Percentiles rank a stretch among this genome's conserved stretches.
Evolutionary conservation across 116 monocot species (phyloP).

Genomic region (Phalaenopsis hybrid): DNA sequence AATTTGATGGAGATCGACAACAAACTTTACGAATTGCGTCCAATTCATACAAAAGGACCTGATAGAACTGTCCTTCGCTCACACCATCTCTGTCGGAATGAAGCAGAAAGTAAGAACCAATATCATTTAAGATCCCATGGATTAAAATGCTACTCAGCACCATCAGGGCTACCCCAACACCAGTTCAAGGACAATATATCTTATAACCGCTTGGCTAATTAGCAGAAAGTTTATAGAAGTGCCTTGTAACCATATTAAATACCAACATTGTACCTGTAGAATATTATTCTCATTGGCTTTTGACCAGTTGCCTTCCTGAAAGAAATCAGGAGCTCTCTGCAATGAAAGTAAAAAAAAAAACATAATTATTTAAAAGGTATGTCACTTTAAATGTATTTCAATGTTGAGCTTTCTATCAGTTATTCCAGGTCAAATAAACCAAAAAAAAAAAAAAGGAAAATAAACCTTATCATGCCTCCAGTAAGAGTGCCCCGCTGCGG

Average conservation of each 20-base stretch:
- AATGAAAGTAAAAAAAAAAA: slow-evolving; percentile 9
- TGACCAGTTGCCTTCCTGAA: slow-evolving; percentile 69
- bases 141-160: too few species aligned
- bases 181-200: too few species aligned
- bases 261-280: slow-evolving; percentile 50
- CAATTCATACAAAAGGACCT: slow-evolving; percentile 62
- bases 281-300: slow-evolving; percentile 69
- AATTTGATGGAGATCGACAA: background rate
- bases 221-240: background rate
- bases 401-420: background rate
- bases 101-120: background rate
- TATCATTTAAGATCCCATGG: too few species aligned
- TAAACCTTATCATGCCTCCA: slow-evolving; percentile 76
- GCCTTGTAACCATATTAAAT: background rate
- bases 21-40: slow-evolving; percentile 61
- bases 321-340: slow-evolving; percentile 69
- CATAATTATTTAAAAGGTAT: background rate
- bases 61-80: slow-evolving; percentile 75
- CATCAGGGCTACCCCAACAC: too few species aligned
- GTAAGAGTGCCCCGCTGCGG: slow-evolving; percentile 37
- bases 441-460: background rate
- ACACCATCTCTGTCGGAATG: slow-evolving; percentile 53
- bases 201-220: too few species aligned
- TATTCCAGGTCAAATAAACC: background rate
- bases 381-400: background rate